Conservation (phyloP, 2,329 filamentous ascomycete genomes). For the Periconia sp. region DNA sequence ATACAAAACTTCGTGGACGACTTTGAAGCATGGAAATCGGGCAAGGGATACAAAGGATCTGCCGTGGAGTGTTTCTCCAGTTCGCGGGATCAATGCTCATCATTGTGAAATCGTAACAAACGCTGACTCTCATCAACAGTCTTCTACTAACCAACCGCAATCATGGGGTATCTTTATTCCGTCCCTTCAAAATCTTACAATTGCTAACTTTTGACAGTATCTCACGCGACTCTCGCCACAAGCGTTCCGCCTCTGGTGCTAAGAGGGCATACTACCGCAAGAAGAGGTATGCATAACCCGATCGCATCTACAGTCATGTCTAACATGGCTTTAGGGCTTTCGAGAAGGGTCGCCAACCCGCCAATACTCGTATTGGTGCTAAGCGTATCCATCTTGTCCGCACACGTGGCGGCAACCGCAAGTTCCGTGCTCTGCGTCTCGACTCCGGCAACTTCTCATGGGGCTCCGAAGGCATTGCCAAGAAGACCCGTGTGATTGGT, state of each 20-base stretch:
- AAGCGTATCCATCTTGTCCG: constrained; percentile 97
- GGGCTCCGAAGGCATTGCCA: constrained; percentile 95
- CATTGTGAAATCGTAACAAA: neutral
- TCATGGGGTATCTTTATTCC: constrained; percentile 52
- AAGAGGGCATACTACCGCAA: constrained; percentile 68
- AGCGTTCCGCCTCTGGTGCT: constrained; percentile 98
- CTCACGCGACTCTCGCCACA: constrained; percentile 99
- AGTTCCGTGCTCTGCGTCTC: constrained; percentile 98
- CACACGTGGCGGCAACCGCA: constrained; percentile 98
- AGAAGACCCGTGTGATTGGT: constrained; percentile 98
- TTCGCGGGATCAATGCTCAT: neutral
- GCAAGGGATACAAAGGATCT: too few relatives aligned
- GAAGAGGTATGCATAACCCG: constrained; percentile 62
- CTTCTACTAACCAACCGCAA: constrained; percentile 52
- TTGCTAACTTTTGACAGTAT: constrained; percentile 66
- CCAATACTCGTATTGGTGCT: constrained; percentile 97
- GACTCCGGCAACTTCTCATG: constrained; percentile 99
- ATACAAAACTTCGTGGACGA: too few relatives aligned
- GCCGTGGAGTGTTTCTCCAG: neutral
- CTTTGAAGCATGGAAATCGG: too few relatives aligned
- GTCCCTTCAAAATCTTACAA: constrained; percentile 6
- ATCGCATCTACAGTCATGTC: constrained; percentile 66
- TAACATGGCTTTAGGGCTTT: constrained; percentile 86
- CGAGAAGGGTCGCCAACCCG: constrained; percentile 98
- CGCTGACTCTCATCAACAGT: constrained; percentile 16